Conservation (phyloP, 1,139 yeast genomes). For the Taiozyma onychis region DNA sequence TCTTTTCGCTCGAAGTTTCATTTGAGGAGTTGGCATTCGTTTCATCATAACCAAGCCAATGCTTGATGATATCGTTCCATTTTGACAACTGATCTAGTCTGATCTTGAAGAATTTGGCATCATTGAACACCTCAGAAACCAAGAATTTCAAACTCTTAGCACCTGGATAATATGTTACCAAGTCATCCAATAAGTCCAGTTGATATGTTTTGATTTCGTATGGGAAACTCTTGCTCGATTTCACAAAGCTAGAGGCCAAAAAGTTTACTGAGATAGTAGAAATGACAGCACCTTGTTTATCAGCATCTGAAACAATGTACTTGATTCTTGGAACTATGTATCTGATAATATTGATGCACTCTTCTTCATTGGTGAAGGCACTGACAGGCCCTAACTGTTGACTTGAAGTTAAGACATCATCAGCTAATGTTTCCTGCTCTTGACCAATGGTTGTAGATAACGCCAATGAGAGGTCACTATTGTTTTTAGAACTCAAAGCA, state of each 20-base stretch:
- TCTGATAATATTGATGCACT: constrained; percentile 33
- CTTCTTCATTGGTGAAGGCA: constrained; percentile 26
- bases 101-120: constrained; percentile 37
- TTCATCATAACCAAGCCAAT: constrained; percentile 51
- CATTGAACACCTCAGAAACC: constrained; percentile 48
- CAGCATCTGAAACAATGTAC: constrained; percentile 45
- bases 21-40: not conserved
- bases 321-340: constrained; percentile 37
- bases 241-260: constrained; percentile 38
- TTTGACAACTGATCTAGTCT: constrained; percentile 24
- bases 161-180: constrained; percentile 34
- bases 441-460: constrained; percentile 11
- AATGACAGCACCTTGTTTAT: constrained; percentile 39
- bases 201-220: constrained; percentile 31
- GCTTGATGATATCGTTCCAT: constrained; percentile 48
- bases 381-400: not conserved
- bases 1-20: constrained; percentile 37
- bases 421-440: not conserved
- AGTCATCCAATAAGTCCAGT: constrained; percentile 33
- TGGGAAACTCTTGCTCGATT: constrained; percentile 31
- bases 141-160: constrained; percentile 48
- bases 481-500: constrained; percentile 25
- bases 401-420: not conserved
- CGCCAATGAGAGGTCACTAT: constrained; percentile 17
- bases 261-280: constrained; percentile 41